A percentile compares a stretch with the other conserved stretches of the same genome.
phyloP scores from a whole-genome alignment of 2,329 filamentous ascomycete species.

The Arachnomyces sp. region DNA sequence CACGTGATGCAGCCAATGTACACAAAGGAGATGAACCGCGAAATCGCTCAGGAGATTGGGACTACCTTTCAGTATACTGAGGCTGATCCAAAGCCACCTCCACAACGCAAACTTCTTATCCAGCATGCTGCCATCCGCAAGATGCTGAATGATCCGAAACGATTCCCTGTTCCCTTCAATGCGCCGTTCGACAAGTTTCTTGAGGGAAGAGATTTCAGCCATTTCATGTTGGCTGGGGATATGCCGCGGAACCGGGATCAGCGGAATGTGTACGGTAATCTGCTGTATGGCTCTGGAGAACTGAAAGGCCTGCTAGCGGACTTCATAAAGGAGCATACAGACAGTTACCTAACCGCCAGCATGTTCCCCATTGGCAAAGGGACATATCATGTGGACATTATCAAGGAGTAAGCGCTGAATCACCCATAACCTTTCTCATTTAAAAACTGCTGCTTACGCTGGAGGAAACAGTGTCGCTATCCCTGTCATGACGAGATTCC shows the following conservation, averaged over 20 bases:
- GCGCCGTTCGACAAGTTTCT: no score
- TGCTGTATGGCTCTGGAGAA: constrained; percentile 6
- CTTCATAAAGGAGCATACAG: constrained; percentile 5
- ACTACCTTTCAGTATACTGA: constrained; percentile 10
- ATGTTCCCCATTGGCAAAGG: constrained; percentile 5
- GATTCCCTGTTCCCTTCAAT: no score
- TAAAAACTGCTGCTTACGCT: neutral
- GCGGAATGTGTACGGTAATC: constrained; percentile 1
- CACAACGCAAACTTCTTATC: no score
- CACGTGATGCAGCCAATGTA: constrained; percentile 23
- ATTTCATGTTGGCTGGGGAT: no score
- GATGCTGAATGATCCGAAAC: no score
- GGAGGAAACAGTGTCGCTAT: constrained; percentile 13
- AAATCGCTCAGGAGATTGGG: constrained; percentile 18
- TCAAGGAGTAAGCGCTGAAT: no score
- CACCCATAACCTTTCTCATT: no score
- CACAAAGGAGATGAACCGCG: constrained; percentile 18
- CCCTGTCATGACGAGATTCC: constrained; percentile 19
- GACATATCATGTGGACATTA: neutral
- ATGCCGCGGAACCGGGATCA: no score
- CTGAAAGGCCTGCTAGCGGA: constrained; percentile 3
- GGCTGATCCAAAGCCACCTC: constrained; percentile 2
- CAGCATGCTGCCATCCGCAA: no score
- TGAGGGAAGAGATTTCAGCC: no score
- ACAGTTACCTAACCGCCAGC: constrained; percentile 3